Evolutionary conservation across 371 early-diverging fungal species (phyloP).

Genomic region (Syncephalastrum contaminatum): DNA sequence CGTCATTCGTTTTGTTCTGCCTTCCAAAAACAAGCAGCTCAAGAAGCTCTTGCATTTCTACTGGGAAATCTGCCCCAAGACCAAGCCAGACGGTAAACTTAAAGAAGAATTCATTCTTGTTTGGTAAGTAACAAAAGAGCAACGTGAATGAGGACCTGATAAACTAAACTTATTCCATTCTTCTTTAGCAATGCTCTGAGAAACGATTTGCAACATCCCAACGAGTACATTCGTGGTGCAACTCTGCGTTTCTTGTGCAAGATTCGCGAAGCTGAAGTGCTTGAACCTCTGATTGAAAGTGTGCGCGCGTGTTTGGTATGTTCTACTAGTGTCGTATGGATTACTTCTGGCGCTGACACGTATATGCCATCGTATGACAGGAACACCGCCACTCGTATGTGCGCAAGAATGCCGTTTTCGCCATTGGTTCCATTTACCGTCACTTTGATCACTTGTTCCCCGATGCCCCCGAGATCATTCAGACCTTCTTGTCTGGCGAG

Average conservation of each 20-base stretch:
- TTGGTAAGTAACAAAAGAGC: slow-evolving; percentile 57
- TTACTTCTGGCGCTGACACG: background rate
- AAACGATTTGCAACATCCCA: slow-evolving; percentile 98
- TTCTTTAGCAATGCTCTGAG: slow-evolving; percentile 87
- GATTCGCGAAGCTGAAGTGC: slow-evolving; percentile 88
- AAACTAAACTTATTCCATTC: background rate
- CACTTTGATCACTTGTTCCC: slow-evolving; percentile 89
- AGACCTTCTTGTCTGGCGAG: slow-evolving; percentile 76
- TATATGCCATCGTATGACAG: background rate
- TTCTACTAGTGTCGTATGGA: background rate
- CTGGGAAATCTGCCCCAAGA: slow-evolving; percentile 97
- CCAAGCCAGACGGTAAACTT: slow-evolving; percentile 87
- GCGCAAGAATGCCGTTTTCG: slow-evolving; percentile 96
- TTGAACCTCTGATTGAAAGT: slow-evolving; percentile 93
- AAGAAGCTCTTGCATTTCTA: slow-evolving; percentile 95
- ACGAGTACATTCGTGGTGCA: slow-evolving; percentile 97
- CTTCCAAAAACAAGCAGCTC: slow-evolving; percentile 88
- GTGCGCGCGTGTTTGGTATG: slow-evolving; percentile 85
- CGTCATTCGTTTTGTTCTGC: slow-evolving; percentile 95
- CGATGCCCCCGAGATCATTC: slow-evolving; percentile 92
- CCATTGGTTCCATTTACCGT: slow-evolving; percentile 87
- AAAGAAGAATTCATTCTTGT: slow-evolving; percentile 96
- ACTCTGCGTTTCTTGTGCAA: slow-evolving; percentile 96
- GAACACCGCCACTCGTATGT: slow-evolving; percentile 97
- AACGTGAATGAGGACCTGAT: background rate